Base-by-base conservation (phyloP, 352 stramenopile species). In the Globisporangium carolinianum region DNA sequence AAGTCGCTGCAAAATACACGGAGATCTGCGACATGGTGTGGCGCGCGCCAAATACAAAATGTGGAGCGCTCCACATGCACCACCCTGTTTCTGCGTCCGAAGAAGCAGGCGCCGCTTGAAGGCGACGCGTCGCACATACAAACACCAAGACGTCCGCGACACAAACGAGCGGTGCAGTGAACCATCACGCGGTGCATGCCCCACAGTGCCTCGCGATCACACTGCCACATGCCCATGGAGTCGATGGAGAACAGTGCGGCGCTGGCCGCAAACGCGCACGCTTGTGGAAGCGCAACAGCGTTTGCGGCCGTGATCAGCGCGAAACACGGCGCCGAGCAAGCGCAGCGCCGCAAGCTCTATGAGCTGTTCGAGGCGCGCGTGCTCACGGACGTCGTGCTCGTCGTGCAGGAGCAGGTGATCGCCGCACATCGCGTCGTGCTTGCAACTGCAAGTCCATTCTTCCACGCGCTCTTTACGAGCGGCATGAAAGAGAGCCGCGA, bases 381-480 rank as follows among this genome's bases (percentile, higher is more conserved):
- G 37, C 76, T 91, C 46, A 87, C 76, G 5, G 79, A 91, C 60
- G 81, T 91, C 48, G 66, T 69, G 55, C 68, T 91, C 11, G 57
- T 89, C 24, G 67, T 91, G 45, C 67, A 81, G 41, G 58, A 80
- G 38, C 47, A 68, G 32, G 51, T 55, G 32, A 66, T 89, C 35
- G 66, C 69, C 9, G 81, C 75, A 4, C 81, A 91, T 55, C 76
- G 81, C 46, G 66, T 91, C 32, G 62, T 91, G 38, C 63, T 91
- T 6, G 79, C 79, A 43, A 67, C 67, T 2, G 73, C 74, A 18
- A 88, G 79, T 57, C 76, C 78, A 11, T 91, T 87, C 55, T 91
- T 91, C 60, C 68, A 76, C 53, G 81, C 81, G 47, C 66, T 91
- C 5, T 91, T 91, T 62, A 91, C 79, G 1, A 79, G 66, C 68